These are phyloP conservation scores for Globisporangium canariense DNA, from an alignment of 352 stramenopile genomes.

Conservation along the genomic window DNA sequence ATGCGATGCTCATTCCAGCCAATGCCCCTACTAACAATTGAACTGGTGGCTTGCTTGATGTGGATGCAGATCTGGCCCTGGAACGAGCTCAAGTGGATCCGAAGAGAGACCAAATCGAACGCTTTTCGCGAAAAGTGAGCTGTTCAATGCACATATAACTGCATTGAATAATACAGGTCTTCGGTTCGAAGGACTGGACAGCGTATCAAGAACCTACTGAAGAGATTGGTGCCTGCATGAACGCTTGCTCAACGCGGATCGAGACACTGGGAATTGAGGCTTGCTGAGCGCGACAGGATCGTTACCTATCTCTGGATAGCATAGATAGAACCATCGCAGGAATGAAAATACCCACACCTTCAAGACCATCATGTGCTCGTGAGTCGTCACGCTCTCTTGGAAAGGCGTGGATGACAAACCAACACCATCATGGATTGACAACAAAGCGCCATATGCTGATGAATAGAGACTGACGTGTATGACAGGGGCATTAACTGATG, in stretches of 20 bases:
- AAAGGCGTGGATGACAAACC: neutral
- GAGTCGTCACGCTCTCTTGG: neutral
- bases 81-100: constrained; percentile 60
- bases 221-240: too few relatives aligned
- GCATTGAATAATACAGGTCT: neutral
- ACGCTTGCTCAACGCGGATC: neutral
- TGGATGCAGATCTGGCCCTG: constrained; percentile 70
- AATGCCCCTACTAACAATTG: neutral
- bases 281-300: too few relatives aligned
- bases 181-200: neutral
- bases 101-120: constrained; percentile 51
- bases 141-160: neutral
- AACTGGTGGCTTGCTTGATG: neutral
- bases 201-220: too few relatives aligned
- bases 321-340: neutral
- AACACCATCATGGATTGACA: neutral
- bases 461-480: too few relatives aligned
- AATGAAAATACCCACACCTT: neutral
- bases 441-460: too few relatives aligned
- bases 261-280: neutral
- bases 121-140: constrained; percentile 55
- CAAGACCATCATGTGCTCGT: neutral
- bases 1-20: neutral
- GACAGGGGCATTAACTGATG: too few relatives aligned
- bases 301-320: neutral